Base-by-base conservation (phyloP, 129 eudicot genomes). In the Centella asiatica region DNA sequence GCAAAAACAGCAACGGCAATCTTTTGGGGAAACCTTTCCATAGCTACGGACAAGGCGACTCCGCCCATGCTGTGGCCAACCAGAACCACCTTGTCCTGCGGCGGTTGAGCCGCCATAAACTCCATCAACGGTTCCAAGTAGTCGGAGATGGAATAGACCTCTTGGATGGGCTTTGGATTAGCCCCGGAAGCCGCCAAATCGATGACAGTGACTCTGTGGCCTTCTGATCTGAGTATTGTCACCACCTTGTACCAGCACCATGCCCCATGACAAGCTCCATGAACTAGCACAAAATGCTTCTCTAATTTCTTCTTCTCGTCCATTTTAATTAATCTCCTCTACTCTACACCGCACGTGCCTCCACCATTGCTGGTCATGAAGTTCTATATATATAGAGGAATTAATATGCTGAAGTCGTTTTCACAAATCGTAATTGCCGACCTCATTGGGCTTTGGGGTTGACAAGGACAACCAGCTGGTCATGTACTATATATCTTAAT, bases 231-330 rank as follows among this genome's bases (percentile, higher is more conserved):
- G 31, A 75, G 68, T 44, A 45, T 36, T n/a, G 80, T 59, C 1
- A 58, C 64, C 24, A 70, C 45, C 60, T 70, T 76, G 76, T 76
- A 76, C 76, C 80, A 76, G 42, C 80, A 57, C 80, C 80, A 76
- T 15, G 80, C 80, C 3, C 80, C 80, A 11, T 76, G 80, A 25
- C 76, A 57, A 6, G 59, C 65, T 5, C 76, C 76, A 19, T 76
- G 80, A 33, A 76, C 72, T 26, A 76, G 44, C 28, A 70, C 76
- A 32, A 76, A 75, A 32, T 75, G 80, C n/a, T 45, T 42, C 67
- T 28, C 27, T n/a, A 1, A n/a, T n/a, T n/a, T n/a, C n/a, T n/a
- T 28, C 39, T 8, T 6, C 1, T n/a, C 44, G 6, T 14, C 22
- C 49, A 60, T 60, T 12, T 22, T 22, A 10, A 29, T 32, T 23